phyloP scores from a whole-genome alignment of 1,139 yeast species.

The Candida mesenterica region DNA sequence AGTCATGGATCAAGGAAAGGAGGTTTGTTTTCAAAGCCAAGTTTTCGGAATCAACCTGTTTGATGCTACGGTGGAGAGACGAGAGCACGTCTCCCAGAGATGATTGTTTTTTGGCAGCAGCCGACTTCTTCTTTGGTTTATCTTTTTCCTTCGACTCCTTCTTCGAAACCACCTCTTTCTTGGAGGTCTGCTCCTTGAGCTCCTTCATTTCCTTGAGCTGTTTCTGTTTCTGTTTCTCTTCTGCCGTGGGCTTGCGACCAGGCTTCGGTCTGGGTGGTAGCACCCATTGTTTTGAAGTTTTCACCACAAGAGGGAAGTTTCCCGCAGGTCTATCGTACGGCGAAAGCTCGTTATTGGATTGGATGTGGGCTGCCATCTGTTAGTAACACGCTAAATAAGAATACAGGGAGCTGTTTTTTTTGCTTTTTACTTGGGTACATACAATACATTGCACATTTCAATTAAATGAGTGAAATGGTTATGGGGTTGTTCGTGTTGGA shows the following conservation, averaged over 20 bases:
- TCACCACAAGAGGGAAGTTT: conserved; percentile 12
- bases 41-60: conserved; percentile 36
- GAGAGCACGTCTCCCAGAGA: background rate
- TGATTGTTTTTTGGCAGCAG: conserved; percentile 1
- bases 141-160: conserved; percentile 7
- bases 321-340: background rate
- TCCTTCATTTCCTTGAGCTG: conserved; percentile 7
- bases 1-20: conserved; percentile 41
- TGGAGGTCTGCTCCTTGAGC: conserved; percentile 6
- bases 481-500: too few relatives aligned
- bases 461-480: too few relatives aligned
- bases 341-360: conserved; percentile 3
- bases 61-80: conserved; percentile 22
- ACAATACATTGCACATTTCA: too few relatives aligned
- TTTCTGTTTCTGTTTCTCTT: conserved; percentile 1
- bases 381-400: too few relatives aligned
- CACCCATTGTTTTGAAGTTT: conserved; percentile 26
- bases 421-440: too few relatives aligned
- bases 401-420: too few relatives aligned
- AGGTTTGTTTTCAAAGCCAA: conserved; percentile 35
- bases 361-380: conserved; percentile 6
- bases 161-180: conserved; percentile 5
- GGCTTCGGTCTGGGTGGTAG: conserved; percentile 27
- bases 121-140: conserved; percentile 7
- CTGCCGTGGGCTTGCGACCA: conserved; percentile 19